Conservation (phyloP, 179 eudicot genomes). For the Heliamphora pulchella region DNA sequence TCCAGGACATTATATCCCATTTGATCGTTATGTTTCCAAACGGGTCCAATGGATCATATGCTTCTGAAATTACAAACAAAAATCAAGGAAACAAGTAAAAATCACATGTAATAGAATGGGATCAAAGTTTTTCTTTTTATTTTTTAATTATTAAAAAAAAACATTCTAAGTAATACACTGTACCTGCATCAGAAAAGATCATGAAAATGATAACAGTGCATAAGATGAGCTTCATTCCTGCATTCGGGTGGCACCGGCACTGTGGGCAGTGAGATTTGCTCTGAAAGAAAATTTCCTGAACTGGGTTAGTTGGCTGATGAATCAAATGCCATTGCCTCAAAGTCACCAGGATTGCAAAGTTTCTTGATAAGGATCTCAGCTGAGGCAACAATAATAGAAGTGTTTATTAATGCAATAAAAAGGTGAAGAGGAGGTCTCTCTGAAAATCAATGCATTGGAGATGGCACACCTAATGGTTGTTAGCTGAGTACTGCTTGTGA, state of each 20-base stretch:
- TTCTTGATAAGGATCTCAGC: not conserved
- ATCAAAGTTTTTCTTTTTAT: not conserved
- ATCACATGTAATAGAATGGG: not conserved
- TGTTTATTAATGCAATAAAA: not conserved
- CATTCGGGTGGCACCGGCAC: not conserved
- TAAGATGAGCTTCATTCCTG: constrained; percentile 14
- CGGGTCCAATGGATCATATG: constrained; percentile 70
- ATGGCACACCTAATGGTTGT: constrained; percentile 32
- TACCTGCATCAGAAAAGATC: constrained; percentile 17
- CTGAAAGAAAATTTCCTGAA: not conserved
- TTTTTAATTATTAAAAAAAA: not conserved
- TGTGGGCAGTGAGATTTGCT: not conserved
- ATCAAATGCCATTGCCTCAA: not conserved
- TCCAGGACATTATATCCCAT: constrained; percentile 69
- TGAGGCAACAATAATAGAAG: not conserved
- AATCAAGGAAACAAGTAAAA: not conserved
- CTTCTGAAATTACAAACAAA: constrained; percentile 24
- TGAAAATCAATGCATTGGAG: constrained; percentile 15
- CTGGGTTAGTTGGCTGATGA: not conserved
- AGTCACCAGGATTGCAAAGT: not conserved
- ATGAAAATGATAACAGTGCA: constrained; percentile 14
- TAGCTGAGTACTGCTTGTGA: constrained; percentile 16
- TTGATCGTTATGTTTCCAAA: constrained; percentile 58
- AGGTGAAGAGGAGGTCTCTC: not conserved
- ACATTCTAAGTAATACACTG: not conserved